Conservation (phyloP, 1,284 basidiomycete species). For the Sporisorium sorghi region DNA sequence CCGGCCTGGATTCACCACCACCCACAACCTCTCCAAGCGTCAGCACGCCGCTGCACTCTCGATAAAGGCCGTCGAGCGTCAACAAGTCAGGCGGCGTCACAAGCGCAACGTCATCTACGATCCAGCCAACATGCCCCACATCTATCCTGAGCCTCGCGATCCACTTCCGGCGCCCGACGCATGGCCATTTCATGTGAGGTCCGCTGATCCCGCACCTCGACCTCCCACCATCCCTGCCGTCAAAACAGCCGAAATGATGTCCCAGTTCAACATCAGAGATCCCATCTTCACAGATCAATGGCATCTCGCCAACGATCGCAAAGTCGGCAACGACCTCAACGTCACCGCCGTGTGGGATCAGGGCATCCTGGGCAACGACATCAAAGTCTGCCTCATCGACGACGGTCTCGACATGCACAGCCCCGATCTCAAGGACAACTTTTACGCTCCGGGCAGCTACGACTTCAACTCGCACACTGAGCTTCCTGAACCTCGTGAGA, state of each 20-base stretch:
- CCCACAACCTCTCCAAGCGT: conserved; percentile 43
- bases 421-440: conserved; percentile 88
- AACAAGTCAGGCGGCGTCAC: conserved; percentile 59
- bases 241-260: conserved; percentile 50
- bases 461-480: conserved; percentile 95
- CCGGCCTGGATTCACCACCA: conserved; percentile 27
- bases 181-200: conserved; percentile 36
- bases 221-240: conserved; percentile 46
- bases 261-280: conserved; percentile 79
- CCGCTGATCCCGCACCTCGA: conserved; percentile 40
- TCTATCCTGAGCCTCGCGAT: conserved; percentile 55
- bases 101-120: conserved; percentile 68
- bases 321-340: conserved; percentile 79
- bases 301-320: conserved; percentile 74
- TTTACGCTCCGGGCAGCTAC: conserved; percentile 89
- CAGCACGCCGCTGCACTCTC: conserved; percentile 47
- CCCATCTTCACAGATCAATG: conserved; percentile 90
- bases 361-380: conserved; percentile 85
- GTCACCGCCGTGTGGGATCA: conserved; percentile 84
- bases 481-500: conserved; percentile 86
- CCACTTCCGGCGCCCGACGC: conserved; percentile 47
- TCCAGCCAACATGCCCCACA: conserved; percentile 58
- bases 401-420: conserved; percentile 93
- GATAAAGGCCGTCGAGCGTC: conserved; percentile 64
- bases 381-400: conserved; percentile 91